phyloP scores from a whole-genome alignment of 805 yeast species.

The Hanseniaspora mollemarum region DNA sequence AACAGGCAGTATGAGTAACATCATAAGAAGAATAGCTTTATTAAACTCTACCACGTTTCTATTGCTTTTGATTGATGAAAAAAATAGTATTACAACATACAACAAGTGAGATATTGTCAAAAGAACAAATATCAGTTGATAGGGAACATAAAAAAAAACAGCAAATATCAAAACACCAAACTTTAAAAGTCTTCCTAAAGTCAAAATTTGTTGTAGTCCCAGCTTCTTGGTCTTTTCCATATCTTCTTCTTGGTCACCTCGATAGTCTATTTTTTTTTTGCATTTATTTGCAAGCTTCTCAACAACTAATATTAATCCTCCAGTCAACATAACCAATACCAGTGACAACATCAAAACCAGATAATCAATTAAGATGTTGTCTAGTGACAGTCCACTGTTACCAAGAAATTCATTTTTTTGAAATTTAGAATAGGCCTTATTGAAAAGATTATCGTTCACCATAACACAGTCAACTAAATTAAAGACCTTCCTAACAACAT shows the following conservation, averaged over 20 bases:
- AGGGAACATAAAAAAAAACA: conserved; percentile 61
- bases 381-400: background rate
- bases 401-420: conserved; percentile 14
- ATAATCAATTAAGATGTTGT: conserved; percentile 7
- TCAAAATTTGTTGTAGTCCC: conserved; percentile 18
- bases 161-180: conserved; percentile 33
- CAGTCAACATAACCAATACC: background rate
- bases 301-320: background rate
- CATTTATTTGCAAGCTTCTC: conserved; percentile 1
- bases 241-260: background rate
- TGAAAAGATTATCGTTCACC: conserved; percentile 13
- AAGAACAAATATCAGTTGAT: conserved; percentile 62
- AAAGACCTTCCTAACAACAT: conserved; percentile 32
- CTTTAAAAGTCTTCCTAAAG: conserved; percentile 26
- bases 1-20: conserved; percentile 71
- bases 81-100: background rate
- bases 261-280: background rate
- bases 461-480: conserved; percentile 45
- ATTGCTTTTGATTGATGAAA: conserved; percentile 15
- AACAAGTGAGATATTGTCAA: conserved; percentile 43
- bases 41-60: conserved; percentile 45
- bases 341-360: conserved; percentile 5
- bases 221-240: background rate
- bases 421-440: background rate
- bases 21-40: conserved; percentile 48